Base-by-base conservation (phyloP, 805 yeast species). In the Wickerhamiella nectarea region DNA sequence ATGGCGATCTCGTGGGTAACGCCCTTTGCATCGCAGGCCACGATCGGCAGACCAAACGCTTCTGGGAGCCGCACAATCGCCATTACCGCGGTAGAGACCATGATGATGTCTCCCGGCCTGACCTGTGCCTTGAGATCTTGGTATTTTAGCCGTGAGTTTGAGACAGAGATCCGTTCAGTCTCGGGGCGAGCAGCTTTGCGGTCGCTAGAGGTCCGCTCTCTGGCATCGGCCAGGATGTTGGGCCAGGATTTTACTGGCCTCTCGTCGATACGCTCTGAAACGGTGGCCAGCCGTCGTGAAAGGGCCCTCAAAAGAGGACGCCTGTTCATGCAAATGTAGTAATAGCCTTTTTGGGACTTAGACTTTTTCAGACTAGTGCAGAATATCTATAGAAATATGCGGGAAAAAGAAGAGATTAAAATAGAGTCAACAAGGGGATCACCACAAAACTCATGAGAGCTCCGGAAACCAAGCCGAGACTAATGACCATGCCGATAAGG, bases 391-490 rank as follows among this genome's bases (percentile, higher is more conserved):
- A 10, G n/a, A n/a, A n/a, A n/a, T n/a, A n/a, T n/a, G n/a, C n/a
- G n/a, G n/a, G n/a, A n/a, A n/a, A n/a, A n/a, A n/a, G n/a, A n/a
- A n/a, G n/a, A n/a, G n/a, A n/a, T 28, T 28, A 28, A 12, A 28
- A 28, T 12, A 28, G n/a, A 10, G 14, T 12, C 31, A 28, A 10
- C 31, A 28, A 3, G 15, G 31, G 31, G n/a, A 28, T 28, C 2
- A 82, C 68, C 2, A 74, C 48, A 55, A 85, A 89, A 54, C 94
- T 81, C 43, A 77, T 56, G 1, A 85, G 48, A 47, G 94, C 78
- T 4, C 98, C 98, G 1, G 70, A 64, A 0, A 91, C 76, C 41
- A 89, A 68, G 0, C 95, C 95, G 9, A 76, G 56, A 45, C 87
- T 77, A 41, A 87, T 71, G 51, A 84, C 76, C 18, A 87, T 75